These are phyloP conservation scores for Colletotrichum karsti DNA, from an alignment of 2,329 filamentous ascomycete species.

Conservation along the genomic window DNA sequence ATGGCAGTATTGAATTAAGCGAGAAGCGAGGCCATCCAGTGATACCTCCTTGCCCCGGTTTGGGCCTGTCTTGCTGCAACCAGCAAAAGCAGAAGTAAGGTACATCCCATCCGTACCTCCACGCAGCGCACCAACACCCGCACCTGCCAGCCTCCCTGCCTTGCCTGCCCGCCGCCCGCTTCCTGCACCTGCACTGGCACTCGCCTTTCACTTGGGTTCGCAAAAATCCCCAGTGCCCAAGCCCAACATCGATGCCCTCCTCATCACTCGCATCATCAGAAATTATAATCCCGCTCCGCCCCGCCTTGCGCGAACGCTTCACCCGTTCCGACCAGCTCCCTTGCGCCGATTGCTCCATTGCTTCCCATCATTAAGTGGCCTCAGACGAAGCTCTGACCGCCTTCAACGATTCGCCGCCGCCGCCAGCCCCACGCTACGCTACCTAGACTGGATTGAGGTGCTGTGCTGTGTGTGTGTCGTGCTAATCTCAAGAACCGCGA, in stretches of 20 bases:
- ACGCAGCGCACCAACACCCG: constrained; percentile 6
- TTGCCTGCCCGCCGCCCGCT: neutral
- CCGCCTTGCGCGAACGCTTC: constrained; percentile 10
- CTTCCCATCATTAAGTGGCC: constrained; percentile 10
- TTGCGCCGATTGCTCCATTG: constrained; percentile 8
- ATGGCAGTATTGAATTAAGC: constrained; percentile 18
- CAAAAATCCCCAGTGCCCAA: constrained; percentile 26
- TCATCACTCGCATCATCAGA: constrained; percentile 10
- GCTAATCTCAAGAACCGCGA: constrained; percentile 26
- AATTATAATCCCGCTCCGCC: constrained; percentile 22
- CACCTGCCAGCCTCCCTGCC: neutral
- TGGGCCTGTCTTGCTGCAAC: constrained; percentile 3
- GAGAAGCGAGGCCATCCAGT: constrained; percentile 1
- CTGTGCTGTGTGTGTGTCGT: too few species aligned
- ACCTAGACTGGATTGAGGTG: constrained; percentile 24
- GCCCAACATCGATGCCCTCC: constrained; percentile 20
- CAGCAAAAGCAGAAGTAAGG: constrained; percentile 3
- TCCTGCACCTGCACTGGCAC: constrained; percentile 1
- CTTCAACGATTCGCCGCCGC: constrained; percentile 27
- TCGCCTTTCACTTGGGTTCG: constrained; percentile 16
- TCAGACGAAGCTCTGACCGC: constrained; percentile 29
- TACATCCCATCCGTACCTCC: neutral
- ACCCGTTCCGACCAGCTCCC: neutral
- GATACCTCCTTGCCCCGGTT: neutral
- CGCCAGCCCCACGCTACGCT: constrained; percentile 29